Percentiles rank a stretch among this genome's conserved stretches.
Conservation (phyloP, 176 grass and related monocot genomes). For the Chloris gayana region DNA sequence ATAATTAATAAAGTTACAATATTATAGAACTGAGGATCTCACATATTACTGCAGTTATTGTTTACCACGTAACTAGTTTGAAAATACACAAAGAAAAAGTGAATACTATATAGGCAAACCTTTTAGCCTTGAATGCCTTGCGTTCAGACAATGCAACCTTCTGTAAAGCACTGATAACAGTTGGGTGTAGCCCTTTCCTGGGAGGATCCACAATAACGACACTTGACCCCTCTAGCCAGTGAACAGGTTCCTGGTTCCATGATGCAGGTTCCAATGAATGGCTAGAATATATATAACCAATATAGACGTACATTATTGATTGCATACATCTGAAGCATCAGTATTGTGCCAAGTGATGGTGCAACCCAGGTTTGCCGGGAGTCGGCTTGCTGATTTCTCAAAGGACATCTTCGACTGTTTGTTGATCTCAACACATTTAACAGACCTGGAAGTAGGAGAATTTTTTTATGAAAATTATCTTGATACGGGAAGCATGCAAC, state of each 20-base stretch:
- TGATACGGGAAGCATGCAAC: conserved; percentile 18
- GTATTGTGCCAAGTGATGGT: conserved; percentile 96
- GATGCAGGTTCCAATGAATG: conserved; percentile 45
- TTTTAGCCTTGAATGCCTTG: conserved; percentile 63
- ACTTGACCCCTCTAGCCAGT: conserved; percentile 86
- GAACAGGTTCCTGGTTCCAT: conserved; percentile 72
- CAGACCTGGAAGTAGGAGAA: conserved; percentile 64
- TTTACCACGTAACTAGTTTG: conserved; percentile 20
- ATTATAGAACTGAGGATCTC: conserved; percentile 15
- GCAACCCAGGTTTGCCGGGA: conserved; percentile 71
- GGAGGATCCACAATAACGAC: conserved; percentile 95
- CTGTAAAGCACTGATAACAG: conserved; percentile 74
- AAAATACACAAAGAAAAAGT: conserved; percentile 13
- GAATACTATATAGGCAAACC: conserved; percentile 47
- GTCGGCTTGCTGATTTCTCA: conserved; percentile 81
- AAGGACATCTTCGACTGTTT: conserved; percentile 90
- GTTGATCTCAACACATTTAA: conserved; percentile 99
- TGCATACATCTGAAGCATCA: conserved; percentile 88
- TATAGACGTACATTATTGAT: conserved; percentile 30
- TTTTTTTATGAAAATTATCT: conserved; percentile 29
- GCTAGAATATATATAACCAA: conserved; percentile 22
- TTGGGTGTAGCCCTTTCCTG: conserved; percentile 90
- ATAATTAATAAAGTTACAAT: conserved; percentile 19
- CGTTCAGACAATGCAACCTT: conserved; percentile 65
- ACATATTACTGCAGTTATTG: not conserved